A percentile compares a stretch with the other conserved stretches of the same genome.
These are phyloP conservation scores for Metschnikowia aberdeeniae DNA, from an alignment of 805 yeast genomes.

Conservation along the genomic window DNA sequence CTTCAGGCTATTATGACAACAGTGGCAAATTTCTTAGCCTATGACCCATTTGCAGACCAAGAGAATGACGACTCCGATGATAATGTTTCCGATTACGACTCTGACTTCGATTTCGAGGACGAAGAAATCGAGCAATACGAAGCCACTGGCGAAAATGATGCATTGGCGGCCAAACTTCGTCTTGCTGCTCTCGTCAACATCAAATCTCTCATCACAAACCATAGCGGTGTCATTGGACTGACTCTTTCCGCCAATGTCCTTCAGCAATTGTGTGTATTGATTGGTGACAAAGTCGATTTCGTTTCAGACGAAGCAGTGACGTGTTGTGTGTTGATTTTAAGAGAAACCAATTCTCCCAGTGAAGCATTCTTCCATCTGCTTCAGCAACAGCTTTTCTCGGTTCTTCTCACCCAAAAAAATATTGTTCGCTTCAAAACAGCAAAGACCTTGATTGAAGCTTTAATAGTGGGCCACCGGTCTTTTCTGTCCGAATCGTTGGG, in stretches of 20 bases:
- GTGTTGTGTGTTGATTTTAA: slow-evolving; percentile 1
- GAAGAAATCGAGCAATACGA: slow-evolving; percentile 37
- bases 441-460: slow-evolving; percentile 26
- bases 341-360: slow-evolving; percentile 27
- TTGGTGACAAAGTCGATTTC: slow-evolving; percentile 43
- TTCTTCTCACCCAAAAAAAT: slow-evolving; percentile 21
- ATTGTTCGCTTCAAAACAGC: slow-evolving; percentile 21
- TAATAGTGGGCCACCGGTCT: slow-evolving; percentile 18
- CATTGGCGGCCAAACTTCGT: slow-evolving; percentile 60
- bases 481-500: slow-evolving; percentile 19
- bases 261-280: slow-evolving; percentile 25
- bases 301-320: slow-evolving; percentile 48
- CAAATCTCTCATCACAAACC: slow-evolving; percentile 32
- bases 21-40: slow-evolving; percentile 24
- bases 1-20: slow-evolving; percentile 15
- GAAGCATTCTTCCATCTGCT: slow-evolving; percentile 31
- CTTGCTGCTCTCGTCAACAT: slow-evolving; percentile 46
- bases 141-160: slow-evolving; percentile 41
- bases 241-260: slow-evolving; percentile 30
- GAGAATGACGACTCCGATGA: slow-evolving; percentile 24
- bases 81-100: slow-evolving; percentile 18
- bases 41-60: slow-evolving; percentile 26
- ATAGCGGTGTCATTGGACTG: slow-evolving; percentile 33
- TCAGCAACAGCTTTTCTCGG: slow-evolving; percentile 25
- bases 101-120: slow-evolving; percentile 25